Percentiles rank a stretch among this genome's conserved stretches.
Conservation (phyloP, 2,329 filamentous ascomycete species). For the Saccharata proteae region DNA sequence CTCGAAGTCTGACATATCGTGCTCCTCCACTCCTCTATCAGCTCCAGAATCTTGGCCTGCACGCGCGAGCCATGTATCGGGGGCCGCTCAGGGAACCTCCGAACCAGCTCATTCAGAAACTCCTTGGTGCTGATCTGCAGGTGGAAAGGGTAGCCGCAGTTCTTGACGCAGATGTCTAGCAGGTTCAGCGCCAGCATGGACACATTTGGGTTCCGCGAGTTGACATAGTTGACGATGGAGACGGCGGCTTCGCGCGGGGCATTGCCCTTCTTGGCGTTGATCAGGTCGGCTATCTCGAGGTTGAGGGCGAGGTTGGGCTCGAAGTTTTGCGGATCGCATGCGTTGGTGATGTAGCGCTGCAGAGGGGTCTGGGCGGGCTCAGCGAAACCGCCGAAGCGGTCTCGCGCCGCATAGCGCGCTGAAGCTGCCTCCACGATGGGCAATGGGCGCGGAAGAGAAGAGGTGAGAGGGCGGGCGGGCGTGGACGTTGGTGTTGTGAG, state of each 20-base stretch:
- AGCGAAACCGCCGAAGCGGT: constrained; percentile 78
- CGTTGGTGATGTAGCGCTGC: constrained; percentile 90
- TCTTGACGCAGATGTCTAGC: constrained; percentile 98
- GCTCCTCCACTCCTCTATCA: constrained; percentile 95
- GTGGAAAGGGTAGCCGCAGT: constrained; percentile 98
- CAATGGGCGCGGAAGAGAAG: neutral
- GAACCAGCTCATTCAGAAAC: constrained; percentile 94
- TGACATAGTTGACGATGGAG: constrained; percentile 86
- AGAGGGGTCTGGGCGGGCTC: constrained; percentile 73
- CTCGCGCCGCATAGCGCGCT: constrained; percentile 86
- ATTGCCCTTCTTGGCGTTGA: constrained; percentile 95
- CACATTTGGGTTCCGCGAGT: constrained; percentile 94
- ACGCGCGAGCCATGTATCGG: constrained; percentile 76
- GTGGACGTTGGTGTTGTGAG: constrained; percentile 3
- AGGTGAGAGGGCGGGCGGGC: neutral
- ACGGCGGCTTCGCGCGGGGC: constrained; percentile 85
- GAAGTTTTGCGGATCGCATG: constrained; percentile 94
- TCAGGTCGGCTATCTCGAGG: constrained; percentile 89
- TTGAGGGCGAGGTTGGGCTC: constrained; percentile 94
- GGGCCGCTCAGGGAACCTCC: constrained; percentile 87
- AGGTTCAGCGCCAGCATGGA: constrained; percentile 77
- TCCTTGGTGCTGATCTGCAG: constrained; percentile 98
- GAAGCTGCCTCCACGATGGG: constrained; percentile 74
- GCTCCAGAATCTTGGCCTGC: constrained; percentile 83
- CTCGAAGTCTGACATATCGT: constrained; percentile 97